These are phyloP conservation scores for Malbranchea zuffiana DNA, from an alignment of 2,329 filamentous ascomycete genomes.

Conservation along the genomic window DNA sequence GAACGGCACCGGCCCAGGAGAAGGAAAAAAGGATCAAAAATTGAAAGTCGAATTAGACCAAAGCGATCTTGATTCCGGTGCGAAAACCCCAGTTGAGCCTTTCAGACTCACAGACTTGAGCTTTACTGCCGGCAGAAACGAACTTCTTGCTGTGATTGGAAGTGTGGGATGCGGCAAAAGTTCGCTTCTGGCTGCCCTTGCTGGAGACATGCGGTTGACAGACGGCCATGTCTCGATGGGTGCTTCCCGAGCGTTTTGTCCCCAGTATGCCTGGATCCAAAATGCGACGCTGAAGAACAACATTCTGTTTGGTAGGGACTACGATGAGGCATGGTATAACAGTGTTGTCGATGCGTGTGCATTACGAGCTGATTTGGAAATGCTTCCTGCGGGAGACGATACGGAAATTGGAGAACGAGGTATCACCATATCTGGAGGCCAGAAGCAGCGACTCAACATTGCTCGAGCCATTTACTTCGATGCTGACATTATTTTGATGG, in stretches of 20 bases:
- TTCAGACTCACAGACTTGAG: slow-evolving; percentile 33
- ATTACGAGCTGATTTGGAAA: slow-evolving; percentile 73
- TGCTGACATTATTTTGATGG: slow-evolving; percentile 52
- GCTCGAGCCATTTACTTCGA: slow-evolving; percentile 63
- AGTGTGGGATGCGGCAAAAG: slow-evolving; percentile 73
- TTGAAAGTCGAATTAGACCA: slow-evolving; percentile 4
- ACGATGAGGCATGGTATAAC: slow-evolving; percentile 68
- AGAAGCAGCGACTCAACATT: slow-evolving; percentile 92
- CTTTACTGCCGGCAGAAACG: slow-evolving; percentile 28
- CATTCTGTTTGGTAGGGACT: slow-evolving; percentile 75
- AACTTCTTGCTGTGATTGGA: slow-evolving; percentile 31
- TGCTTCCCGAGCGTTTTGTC: slow-evolving; percentile 77
- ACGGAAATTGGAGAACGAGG: slow-evolving; percentile 94
- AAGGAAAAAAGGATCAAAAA: slow-evolving; percentile 16
- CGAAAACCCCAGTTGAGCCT: slow-evolving; percentile 23
- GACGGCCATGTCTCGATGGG: slow-evolving; percentile 62
- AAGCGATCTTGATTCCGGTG: slow-evolving; percentile 22
- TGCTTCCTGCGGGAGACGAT: slow-evolving; percentile 77
- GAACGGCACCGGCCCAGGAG: not conserved
- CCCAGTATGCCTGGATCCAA: slow-evolving; percentile 96
- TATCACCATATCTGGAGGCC: slow-evolving; percentile 88
- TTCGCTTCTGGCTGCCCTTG: slow-evolving; percentile 75
- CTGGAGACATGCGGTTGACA: slow-evolving; percentile 86
- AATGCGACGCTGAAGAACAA: slow-evolving; percentile 81
- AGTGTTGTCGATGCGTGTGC: slow-evolving; percentile 80